Evolutionary conservation across 1,284 basidiomycete genomes (phyloP).

Genomic region (Ceratobasidium sp.): DNA sequence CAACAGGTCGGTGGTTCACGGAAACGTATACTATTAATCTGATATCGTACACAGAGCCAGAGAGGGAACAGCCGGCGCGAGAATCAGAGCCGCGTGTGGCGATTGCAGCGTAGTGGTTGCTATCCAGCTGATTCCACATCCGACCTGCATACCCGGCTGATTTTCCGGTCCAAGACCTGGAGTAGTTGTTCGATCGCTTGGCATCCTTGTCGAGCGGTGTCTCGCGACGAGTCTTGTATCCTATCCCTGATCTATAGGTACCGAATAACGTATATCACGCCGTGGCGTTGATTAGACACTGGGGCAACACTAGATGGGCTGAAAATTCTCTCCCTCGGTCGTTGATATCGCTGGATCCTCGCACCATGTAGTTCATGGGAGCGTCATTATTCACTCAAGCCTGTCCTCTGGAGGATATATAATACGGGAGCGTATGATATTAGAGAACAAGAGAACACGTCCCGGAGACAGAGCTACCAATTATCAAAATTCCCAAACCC

Average conservation of each 20-base stretch:
- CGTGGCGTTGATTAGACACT: too few relatives aligned
- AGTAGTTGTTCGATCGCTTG: background rate
- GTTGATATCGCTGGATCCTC: too few relatives aligned
- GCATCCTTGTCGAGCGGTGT: background rate
- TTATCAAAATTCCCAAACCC: constrained; percentile 86
- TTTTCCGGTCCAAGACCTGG: background rate
- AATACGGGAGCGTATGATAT: background rate
- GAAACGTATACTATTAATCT: background rate
- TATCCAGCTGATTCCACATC: too few relatives aligned
- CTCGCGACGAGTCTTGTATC: background rate
- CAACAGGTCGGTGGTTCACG: constrained; percentile 53
- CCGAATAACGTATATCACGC: too few relatives aligned
- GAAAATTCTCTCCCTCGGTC: too few relatives aligned
- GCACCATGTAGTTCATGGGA: too few relatives aligned
- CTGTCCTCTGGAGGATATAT: background rate
- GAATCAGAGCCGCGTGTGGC: constrained; percentile 58
- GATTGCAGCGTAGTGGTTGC: constrained; percentile 61
- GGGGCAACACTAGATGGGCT: too few relatives aligned
- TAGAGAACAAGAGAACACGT: background rate
- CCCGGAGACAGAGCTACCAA: constrained; percentile 64
- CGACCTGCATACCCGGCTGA: background rate
- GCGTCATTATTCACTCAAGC: too few relatives aligned
- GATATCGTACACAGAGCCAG: constrained; percentile 19
- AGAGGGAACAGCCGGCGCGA: constrained; percentile 44
- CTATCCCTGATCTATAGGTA: background rate